Evolutionary conservation across 2,329 filamentous ascomycete species (phyloP), one percentile per base, ranked within the genome.

Genomic region (Orbilia blumenaviensis): DNA sequence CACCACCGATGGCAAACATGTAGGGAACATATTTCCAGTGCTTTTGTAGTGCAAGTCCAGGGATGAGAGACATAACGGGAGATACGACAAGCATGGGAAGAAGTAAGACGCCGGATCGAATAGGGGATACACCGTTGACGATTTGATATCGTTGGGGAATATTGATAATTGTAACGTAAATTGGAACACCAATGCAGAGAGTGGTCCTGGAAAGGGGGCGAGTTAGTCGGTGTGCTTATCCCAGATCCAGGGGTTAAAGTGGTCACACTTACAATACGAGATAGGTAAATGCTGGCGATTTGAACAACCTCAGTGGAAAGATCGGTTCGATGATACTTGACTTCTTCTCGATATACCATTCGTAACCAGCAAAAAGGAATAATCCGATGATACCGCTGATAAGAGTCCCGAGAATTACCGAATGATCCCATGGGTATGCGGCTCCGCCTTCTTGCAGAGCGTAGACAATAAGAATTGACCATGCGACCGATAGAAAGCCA

Each of bases 381-480:
- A 81, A 66, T 78, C 81, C 82, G 14, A 79, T 75, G 32, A 82
- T 21, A 52, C 63, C 68, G 9, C 78, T 77, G 0, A 80, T 41
- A 0, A 81, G 60, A 1, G 80, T 81, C 8, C 80, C 77, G 3
- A 85, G 81, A 3, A 86, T 82, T 3, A 82, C 75, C 0, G 81
- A 81, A 46, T 83, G 84, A 6, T 76, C 79, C 85, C 85, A 87
- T 2, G 83, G 78, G 60, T 84, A 85, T 4, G 80, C 80, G 16
- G 82, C 78, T 3, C 85, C 85, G 4, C 81, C 85, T 76, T 85
- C 82, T 52, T 87, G 83, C 12, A 87, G 80, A 0, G 83, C 84
- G 41, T 85, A 84, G 14, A 86, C 83, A n/a, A 86, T 78, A 2
- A 86, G 81, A 2, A 85, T 82, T 0, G 84, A 85, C 2, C 82